These are phyloP conservation scores for Umbelopsis sp. DNA, from an alignment of 192 early-diverging fungal genomes.

Conservation along the genomic window DNA sequence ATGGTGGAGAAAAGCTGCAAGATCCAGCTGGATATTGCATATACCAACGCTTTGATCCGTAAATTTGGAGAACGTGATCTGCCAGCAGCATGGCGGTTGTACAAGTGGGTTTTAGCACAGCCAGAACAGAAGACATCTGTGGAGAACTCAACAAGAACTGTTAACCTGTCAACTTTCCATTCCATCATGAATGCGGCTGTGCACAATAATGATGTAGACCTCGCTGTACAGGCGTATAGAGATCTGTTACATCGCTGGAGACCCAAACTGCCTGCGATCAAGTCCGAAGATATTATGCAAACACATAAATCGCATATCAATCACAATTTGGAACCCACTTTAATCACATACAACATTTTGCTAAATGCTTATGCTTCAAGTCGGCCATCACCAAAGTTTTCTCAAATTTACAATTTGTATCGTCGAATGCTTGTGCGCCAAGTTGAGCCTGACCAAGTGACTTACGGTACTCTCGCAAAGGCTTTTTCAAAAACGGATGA, in stretches of 20 bases:
- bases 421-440: not conserved
- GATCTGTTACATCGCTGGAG: constrained; percentile 7
- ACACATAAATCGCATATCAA: not conserved
- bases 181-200: constrained; percentile 14
- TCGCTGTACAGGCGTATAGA: not conserved
- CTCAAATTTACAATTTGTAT: not conserved
- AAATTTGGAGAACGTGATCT: constrained; percentile 1
- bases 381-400: not conserved
- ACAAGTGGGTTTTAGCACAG: not conserved
- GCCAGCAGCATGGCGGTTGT: not conserved
- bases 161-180: not conserved
- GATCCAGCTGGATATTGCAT: not conserved
- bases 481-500: constrained; percentile 5
- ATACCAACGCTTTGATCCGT: constrained; percentile 5
- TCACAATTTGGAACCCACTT: not conserved
- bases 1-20: not conserved
- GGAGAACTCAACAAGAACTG: not conserved
- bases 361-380: constrained; percentile 5
- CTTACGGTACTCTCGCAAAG: constrained; percentile 2
- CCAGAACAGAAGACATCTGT: not conserved
- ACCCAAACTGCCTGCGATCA: not conserved
- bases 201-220: not conserved
- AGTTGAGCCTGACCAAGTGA: constrained; percentile 4
- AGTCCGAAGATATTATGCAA: not conserved
- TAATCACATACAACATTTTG: constrained; percentile 13